Base-by-base conservation (phyloP, 2,329 filamentous ascomycete species). In the Neonectria neomacrospora region DNA sequence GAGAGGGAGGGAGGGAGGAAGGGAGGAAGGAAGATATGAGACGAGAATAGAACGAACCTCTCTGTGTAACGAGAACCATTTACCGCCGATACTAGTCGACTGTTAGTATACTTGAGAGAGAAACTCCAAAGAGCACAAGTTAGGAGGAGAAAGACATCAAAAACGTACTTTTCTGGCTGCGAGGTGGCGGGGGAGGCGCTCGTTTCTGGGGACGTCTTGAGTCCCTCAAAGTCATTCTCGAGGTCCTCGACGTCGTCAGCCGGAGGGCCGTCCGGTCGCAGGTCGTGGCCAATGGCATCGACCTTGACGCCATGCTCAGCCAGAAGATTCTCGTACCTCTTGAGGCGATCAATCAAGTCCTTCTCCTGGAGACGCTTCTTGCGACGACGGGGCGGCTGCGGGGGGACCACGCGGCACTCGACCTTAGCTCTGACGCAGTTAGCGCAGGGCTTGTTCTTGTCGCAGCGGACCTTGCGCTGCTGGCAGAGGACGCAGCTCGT, bases 401-500 rank as follows among this genome's bases (percentile, higher is more conserved):
- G 80, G 71, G 87, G 80, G 67, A 86, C 78, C 8, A 89, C 85
- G 39, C 83, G 82, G 74, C 89, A 93, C 68, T 91, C 85, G 32
- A 84, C 84, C 22, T 82, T 79, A 55, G 86, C 84, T 76, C 86
- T 90, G 74, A 88, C 80, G 73, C 91, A 93, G 77, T 90, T 90
- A 71, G 85, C 82, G 73, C 91, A 93, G 16, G 91, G 91, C 76
- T 89, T 89, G 69, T 85, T 87, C 77, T 90, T 90, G 76, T 93
- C 88, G 77, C 91, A 93, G 63, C 89, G 89, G 44, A 93, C 85
- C 76, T 93, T 93, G 64, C 90, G 87, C 75, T 91, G 90, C 74
- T 94, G 91, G 73, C 92, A 95, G 20, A 89, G 82, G 14, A 92
- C 83, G 72, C 92, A 95, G 64, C 85, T 87, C 65, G 86, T 86